phyloP scores from a whole-genome alignment of 148 eudicot species.

The Linanthus parryae region DNA sequence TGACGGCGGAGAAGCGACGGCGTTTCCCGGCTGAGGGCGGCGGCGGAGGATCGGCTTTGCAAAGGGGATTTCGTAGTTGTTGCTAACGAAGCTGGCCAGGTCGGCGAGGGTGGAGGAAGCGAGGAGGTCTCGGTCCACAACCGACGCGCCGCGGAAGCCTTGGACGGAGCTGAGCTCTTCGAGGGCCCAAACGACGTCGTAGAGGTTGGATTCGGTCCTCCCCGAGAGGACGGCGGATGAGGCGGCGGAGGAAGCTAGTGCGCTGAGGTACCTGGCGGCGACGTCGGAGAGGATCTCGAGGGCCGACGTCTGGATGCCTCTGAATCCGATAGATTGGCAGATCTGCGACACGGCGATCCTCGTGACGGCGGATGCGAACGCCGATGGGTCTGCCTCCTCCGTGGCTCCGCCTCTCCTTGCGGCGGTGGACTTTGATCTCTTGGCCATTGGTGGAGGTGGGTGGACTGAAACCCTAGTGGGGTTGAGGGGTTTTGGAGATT shows the following conservation, averaged over 20 bases:
- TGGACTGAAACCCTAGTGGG: too few relatives aligned
- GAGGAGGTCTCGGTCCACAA: background rate
- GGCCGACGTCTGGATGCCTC: conserved; percentile 35
- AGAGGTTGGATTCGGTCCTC: conserved; percentile 38
- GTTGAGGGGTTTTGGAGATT: too few relatives aligned
- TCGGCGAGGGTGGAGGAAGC: conserved; percentile 21
- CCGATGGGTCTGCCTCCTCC: too few relatives aligned
- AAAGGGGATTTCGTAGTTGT: conserved; percentile 35
- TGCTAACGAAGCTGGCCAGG: conserved; percentile 24
- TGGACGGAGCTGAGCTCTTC: conserved; percentile 31
- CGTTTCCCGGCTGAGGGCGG: background rate
- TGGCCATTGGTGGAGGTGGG: too few relatives aligned
- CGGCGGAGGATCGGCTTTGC: conserved; percentile 27
- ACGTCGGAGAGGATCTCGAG: conserved; percentile 41
- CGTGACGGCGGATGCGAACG: conserved; percentile 20
- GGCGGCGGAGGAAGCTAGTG: conserved; percentile 30
- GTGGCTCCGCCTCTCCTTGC: too few relatives aligned
- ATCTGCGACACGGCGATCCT: conserved; percentile 49
- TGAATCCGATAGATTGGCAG: conserved; percentile 45
- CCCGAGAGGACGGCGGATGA: conserved; percentile 26
- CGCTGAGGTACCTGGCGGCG: conserved; percentile 37
- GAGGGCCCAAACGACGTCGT: conserved; percentile 44
- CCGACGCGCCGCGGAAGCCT: conserved; percentile 40
- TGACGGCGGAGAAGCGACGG: background rate
- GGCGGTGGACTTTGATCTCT: too few relatives aligned